Conservation (phyloP, 148 eudicot species). For the Vaccinium myrtillus region DNA sequence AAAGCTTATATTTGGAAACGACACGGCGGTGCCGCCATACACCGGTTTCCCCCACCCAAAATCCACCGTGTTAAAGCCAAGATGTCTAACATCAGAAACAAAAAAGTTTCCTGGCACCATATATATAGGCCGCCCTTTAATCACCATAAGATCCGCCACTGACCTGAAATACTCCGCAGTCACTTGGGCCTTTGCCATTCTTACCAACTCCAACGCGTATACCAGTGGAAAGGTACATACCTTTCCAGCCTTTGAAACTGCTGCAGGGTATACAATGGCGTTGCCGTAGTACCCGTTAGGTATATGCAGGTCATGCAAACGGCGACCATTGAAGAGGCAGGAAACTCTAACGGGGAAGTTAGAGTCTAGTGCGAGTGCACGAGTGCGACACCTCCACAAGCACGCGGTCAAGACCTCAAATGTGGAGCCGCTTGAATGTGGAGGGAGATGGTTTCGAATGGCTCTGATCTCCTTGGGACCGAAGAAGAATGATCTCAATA, state of each 20-base stretch:
- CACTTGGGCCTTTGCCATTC: no score
- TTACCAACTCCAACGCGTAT: no score
- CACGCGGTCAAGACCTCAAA: neutral
- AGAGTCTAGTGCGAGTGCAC: no score
- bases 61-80: constrained; percentile 30
- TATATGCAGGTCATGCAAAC: constrained; percentile 20
- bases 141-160: no score
- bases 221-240: no score
- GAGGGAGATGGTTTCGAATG: neutral
- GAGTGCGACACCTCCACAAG: no score
- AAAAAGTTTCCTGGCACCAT: constrained; percentile 23
- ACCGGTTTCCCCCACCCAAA: constrained; percentile 54
- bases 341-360: no score
- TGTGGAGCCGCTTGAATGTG: constrained; percentile 9
- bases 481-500: neutral
- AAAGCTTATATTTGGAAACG: constrained; percentile 19
- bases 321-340: no score
- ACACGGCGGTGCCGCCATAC: constrained; percentile 23
- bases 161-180: no score
- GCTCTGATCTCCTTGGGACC: neutral
- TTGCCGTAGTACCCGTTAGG: constrained; percentile 53
- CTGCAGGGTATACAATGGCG: constrained; percentile 15
- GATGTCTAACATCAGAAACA: constrained; percentile 32
- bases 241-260: no score
- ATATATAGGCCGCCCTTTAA: constrained; percentile 10